Evolutionary conservation across 148 eudicot species (phyloP).

Genomic region (Oxyria digyna): DNA sequence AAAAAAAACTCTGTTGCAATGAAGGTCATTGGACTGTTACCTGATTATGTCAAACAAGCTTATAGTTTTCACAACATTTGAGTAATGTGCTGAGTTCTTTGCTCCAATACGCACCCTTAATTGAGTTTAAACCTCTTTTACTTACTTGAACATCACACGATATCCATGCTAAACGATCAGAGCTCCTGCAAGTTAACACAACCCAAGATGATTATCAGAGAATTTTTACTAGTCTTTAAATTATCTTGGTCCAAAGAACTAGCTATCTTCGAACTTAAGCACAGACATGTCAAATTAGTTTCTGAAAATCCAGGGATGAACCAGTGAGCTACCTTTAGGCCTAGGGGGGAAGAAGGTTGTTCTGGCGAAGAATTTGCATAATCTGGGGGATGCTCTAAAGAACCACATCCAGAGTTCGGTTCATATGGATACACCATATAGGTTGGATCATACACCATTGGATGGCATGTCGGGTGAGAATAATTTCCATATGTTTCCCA

Average conservation of each 20-base stretch:
- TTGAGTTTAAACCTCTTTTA: not conserved
- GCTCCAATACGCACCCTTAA: not conserved
- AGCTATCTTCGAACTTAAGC: not conserved
- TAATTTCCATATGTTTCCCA: constrained; percentile 7
- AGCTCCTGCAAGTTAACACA: not conserved
- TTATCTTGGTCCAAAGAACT: too few species aligned
- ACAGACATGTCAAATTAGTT: not conserved
- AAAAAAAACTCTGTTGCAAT: not conserved
- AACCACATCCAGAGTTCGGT: constrained; percentile 22
- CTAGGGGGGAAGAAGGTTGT: constrained; percentile 26
- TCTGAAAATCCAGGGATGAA: not conserved
- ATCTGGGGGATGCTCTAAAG: constrained; percentile 15
- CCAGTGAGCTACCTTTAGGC: constrained; percentile 15
- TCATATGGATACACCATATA: constrained; percentile 34
- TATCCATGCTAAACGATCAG: not conserved
- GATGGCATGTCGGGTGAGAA: not conserved
- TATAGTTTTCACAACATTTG: too few species aligned
- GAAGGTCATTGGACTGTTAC: not conserved
- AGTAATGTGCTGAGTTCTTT: too few species aligned
- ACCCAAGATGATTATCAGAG: not conserved
- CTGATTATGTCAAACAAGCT: not conserved
- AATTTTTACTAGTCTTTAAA: not conserved
- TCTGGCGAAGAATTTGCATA: constrained; percentile 28
- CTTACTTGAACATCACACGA: not conserved
- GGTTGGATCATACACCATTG: constrained; percentile 9